These are phyloP conservation scores for Neurospora sp. DNA, from an alignment of 2,329 filamentous ascomycete genomes.

Conservation along the genomic window DNA sequence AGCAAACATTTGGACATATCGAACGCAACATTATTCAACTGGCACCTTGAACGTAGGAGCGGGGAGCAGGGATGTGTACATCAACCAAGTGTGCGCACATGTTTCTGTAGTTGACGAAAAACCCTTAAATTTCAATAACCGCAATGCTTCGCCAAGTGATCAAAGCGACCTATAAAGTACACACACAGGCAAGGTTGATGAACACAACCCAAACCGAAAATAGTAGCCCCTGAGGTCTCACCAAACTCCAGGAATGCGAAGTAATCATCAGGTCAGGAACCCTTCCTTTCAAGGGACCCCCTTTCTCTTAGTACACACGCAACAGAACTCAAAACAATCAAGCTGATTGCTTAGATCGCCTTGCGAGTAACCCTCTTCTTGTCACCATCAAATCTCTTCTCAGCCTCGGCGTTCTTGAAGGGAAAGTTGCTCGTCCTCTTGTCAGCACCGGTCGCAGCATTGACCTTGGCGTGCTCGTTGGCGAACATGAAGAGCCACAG, in stretches of 20 bases:
- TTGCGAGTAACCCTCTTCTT: background rate
- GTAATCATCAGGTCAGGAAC: background rate
- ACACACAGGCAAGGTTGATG: background rate
- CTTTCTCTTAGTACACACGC: background rate
- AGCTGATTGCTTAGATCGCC: background rate
- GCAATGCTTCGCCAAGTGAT: background rate
- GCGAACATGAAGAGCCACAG: conserved; percentile 47
- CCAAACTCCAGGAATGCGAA: background rate
- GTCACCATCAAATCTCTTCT: conserved; percentile 15
- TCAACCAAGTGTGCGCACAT: background rate
- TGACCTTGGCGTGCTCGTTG: conserved; percentile 24
- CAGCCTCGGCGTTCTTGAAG: conserved; percentile 26
- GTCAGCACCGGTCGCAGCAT: conserved; percentile 29
- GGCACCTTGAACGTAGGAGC: background rate
- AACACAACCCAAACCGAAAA: background rate
- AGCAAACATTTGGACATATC: background rate
- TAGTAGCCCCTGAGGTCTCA: background rate
- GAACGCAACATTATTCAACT: background rate
- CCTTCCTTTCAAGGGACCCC: background rate
- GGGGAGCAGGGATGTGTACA: background rate
- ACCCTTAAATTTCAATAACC: background rate
- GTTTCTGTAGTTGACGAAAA: background rate
- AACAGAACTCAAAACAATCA: background rate
- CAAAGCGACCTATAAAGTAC: background rate
- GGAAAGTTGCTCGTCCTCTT: conserved; percentile 32